Evolutionary conservation across 2,329 filamentous ascomycete species (phyloP).

Genomic region (Monosporascus sp.): DNA sequence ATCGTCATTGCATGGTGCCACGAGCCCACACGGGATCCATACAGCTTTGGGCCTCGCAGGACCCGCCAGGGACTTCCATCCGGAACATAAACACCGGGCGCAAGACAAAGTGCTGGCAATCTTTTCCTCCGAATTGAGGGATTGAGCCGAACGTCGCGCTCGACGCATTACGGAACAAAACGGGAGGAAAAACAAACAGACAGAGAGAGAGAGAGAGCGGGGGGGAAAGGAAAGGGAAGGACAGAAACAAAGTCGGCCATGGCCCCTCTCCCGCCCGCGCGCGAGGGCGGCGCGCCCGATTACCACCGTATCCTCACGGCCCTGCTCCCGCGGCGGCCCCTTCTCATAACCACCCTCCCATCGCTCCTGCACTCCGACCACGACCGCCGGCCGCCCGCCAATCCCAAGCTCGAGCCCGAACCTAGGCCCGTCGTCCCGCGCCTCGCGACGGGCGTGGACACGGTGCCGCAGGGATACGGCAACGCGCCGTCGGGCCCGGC

Average conservation of each 20-base stretch:
- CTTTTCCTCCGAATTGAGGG: too few species aligned
- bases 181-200: neutral
- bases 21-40: too few species aligned
- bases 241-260: neutral
- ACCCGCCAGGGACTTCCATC: too few species aligned
- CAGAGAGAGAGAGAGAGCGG: neutral
- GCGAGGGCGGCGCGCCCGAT: neutral
- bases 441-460: conserved; percentile 24
- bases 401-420: conserved; percentile 5
- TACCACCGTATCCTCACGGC: neutral
- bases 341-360: neutral
- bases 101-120: too few species aligned
- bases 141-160: too few species aligned
- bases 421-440: conserved; percentile 9
- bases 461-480: conserved; percentile 34
- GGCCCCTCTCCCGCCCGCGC: neutral
- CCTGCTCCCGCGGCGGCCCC: neutral
- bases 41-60: too few species aligned
- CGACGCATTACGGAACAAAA: neutral
- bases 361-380: conserved; percentile 7
- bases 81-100: too few species aligned
- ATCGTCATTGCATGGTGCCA: too few species aligned
- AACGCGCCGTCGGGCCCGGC: conserved; percentile 36
- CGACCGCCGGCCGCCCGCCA: conserved; percentile 4
- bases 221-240: neutral